phyloP scores from a whole-genome alignment of 2,329 filamentous ascomycete genomes.

The Alternaria ventricosa region DNA sequence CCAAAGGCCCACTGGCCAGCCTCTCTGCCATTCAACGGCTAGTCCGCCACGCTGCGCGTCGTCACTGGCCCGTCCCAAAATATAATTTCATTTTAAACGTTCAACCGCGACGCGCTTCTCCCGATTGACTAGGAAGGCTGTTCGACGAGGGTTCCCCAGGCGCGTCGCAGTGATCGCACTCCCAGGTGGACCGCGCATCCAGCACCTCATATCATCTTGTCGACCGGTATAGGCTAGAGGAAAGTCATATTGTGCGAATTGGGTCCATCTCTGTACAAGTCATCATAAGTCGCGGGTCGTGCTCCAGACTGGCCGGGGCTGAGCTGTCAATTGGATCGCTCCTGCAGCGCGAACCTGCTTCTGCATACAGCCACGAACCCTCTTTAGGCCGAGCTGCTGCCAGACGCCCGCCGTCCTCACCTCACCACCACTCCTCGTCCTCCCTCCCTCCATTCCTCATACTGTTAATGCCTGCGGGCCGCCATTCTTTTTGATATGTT shows the following conservation, averaged over 20 bases:
- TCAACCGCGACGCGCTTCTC: constrained; percentile 35
- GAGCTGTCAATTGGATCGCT: constrained; percentile 42
- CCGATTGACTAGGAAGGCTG: constrained; percentile 27
- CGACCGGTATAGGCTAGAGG: constrained; percentile 2
- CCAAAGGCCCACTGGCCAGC: constrained; percentile 25
- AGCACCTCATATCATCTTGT: background rate
- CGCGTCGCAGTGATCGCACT: constrained; percentile 25
- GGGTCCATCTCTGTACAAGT: constrained; percentile 22
- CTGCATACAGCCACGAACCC: constrained; percentile 29
- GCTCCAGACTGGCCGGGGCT: constrained; percentile 30
- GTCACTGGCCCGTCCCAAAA: constrained; percentile 42
- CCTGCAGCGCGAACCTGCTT: constrained; percentile 41
- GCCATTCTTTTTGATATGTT: constrained; percentile 46
- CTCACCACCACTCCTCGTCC: constrained; percentile 41
- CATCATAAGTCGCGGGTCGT: constrained; percentile 29
- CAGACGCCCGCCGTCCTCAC: constrained; percentile 28
- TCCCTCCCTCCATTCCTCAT: constrained; percentile 35
- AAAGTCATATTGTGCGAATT: constrained; percentile 20
- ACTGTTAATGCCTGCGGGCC: constrained; percentile 46
- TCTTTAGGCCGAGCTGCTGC: constrained; percentile 32
- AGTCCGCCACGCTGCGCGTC: constrained; percentile 30
- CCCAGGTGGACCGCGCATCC: constrained; percentile 15
- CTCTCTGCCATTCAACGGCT: constrained; percentile 22
- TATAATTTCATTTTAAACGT: constrained; percentile 37
- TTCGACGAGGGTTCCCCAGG: constrained; percentile 32